Percentiles rank a stretch among this genome's conserved stretches.
These are phyloP conservation scores for Dissophora globulifera DNA, from an alignment of 192 early-diverging fungal species.

Conservation along the genomic window DNA sequence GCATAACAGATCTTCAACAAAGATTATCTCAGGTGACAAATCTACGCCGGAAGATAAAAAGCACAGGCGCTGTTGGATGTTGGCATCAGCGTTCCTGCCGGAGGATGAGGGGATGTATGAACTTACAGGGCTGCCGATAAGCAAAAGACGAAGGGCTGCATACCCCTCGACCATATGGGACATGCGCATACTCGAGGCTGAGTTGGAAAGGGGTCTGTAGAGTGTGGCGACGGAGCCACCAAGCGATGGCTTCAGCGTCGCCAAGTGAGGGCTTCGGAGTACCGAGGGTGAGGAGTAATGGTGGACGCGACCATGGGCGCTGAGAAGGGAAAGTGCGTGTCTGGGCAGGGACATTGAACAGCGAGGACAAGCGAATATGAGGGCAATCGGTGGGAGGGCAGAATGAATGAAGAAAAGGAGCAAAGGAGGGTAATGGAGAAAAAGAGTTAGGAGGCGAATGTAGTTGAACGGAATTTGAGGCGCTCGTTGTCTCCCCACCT, in stretches of 20 bases:
- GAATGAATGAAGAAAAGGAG: background rate
- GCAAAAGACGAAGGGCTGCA: constrained; percentile 70
- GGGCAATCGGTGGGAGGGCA: constrained; percentile 1
- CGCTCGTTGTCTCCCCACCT: too few relatives aligned
- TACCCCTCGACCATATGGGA: constrained; percentile 43
- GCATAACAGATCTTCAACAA: too few relatives aligned
- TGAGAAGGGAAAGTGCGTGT: constrained; percentile 9
- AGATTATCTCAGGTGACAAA: background rate
- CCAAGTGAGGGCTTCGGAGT: background rate
- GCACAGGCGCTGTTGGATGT: background rate
- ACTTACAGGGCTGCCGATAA: constrained; percentile 82
- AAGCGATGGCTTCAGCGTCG: background rate
- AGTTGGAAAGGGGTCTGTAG: constrained; percentile 17
- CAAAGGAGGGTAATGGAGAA: background rate
- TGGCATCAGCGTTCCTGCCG: too few relatives aligned
- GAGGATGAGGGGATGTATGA: background rate
- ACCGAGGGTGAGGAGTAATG: background rate
- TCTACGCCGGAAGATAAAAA: background rate
- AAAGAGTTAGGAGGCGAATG: too few relatives aligned
- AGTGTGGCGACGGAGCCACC: background rate
- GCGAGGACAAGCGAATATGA: background rate
- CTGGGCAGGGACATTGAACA: constrained; percentile 25
- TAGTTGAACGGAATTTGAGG: too few relatives aligned
- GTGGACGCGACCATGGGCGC: constrained; percentile 2
- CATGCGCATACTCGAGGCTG: constrained; percentile 15